Conservation (phyloP, 805 yeast species). For the Yarrowia sp. region DNA sequence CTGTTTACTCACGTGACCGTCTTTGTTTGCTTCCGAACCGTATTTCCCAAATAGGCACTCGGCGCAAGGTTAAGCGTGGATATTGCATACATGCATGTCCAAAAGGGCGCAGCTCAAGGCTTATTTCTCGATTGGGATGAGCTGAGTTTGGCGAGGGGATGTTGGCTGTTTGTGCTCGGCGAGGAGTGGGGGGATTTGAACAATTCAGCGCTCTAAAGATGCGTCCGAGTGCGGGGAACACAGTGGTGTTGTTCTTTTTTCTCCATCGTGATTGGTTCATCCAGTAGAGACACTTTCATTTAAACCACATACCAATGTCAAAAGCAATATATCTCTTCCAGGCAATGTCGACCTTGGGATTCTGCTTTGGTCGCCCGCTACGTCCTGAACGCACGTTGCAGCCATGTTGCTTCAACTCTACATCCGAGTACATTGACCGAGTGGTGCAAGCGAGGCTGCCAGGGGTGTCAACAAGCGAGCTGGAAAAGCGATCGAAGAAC, state of each 20-base stretch:
- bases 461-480: background rate
- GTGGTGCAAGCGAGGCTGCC: constrained; percentile 16
- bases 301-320: background rate
- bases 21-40: constrained; percentile 27
- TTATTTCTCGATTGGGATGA: constrained; percentile 16
- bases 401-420: constrained; percentile 20
- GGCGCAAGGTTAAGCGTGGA: background rate
- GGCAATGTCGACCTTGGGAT: background rate
- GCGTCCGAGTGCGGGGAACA: background rate
- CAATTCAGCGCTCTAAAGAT: too few species aligned
- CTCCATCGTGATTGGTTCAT: too few species aligned
- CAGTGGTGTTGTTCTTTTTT: background rate
- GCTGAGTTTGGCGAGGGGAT: background rate
- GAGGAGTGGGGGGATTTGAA: background rate
- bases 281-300: background rate
- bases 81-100: constrained; percentile 6
- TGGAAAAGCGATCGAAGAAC: background rate
- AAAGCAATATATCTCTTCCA: constrained; percentile 1
- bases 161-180: background rate
- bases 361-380: background rate
- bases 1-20: constrained; percentile 31
- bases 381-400: background rate
- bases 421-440: constrained; percentile 3
- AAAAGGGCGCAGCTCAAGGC: constrained; percentile 15
- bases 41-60: background rate